Evolutionary conservation across 768 basidiomycete species (phyloP), one percentile per base, ranked within the genome.

Genomic region (Pisolithus orientalis): DNA sequence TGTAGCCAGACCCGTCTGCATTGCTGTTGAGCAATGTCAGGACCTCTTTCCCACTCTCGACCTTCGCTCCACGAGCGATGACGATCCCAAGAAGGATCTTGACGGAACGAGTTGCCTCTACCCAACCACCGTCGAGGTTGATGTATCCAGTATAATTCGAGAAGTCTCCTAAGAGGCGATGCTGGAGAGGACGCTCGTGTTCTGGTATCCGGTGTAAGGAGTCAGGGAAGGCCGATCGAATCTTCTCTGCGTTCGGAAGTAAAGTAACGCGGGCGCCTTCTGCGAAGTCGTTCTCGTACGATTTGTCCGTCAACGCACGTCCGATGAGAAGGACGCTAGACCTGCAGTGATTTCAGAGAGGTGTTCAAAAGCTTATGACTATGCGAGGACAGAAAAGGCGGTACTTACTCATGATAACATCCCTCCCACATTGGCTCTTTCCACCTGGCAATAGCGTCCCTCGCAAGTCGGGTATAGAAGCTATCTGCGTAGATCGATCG

Each of bases 111-210:
- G 76, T 73, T 1, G 94, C 90, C 61, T 85, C 75, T 2, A 81
- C 90, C 94, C 94, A 97, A 13, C 94, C 94, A 1, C 87, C 81
- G 37, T 88, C 83, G 7, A 70, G 71, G 60, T 93, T 95, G 43
- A 87, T 58, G 62, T 87, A 94, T 1, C 85, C 90, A 24, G 66
- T 57, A 32, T 62, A 57, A 17, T 31, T 32, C 5, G 44, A 16
- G 44, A 54, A 54, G 24, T 50, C 37, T 2, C 53, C 59, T 10
- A 67, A 45, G n/a, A 54, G 32, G n/a, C 64, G 61, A 11, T 13
- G 17, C 3, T 64, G 24, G 16, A 53, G 62, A 6, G 45, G 55
- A 13, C 57, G 45, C 25, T 69, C 51, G 25, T 61, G 66, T 16
- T 34, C 8, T 28, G 37, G 54, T 46, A 6, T 65, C 57, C 2